Percentiles rank a stretch among this genome's conserved stretches.
These are phyloP conservation scores for Syncephalastrum racemosum DNA, from an alignment of 371 early-diverging fungal species.

Conservation along the genomic window DNA sequence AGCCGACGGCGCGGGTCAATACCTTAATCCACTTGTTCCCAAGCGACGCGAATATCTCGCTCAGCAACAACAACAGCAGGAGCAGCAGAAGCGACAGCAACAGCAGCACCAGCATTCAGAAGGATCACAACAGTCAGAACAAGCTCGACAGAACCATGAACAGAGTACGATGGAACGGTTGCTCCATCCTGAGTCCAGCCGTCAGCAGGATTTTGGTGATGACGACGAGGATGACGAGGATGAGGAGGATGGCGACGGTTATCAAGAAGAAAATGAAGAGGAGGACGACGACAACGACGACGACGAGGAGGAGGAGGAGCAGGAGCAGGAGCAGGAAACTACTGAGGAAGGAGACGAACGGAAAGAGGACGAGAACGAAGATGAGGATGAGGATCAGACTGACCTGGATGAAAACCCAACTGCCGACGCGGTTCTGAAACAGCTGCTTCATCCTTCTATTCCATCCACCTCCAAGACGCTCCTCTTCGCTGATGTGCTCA, in stretches of 20 bases:
- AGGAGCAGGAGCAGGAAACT: too few species aligned
- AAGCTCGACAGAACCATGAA: not conserved
- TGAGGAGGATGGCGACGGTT: conserved; percentile 5
- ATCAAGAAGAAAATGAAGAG: not conserved
- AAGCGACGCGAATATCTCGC: conserved; percentile 27
- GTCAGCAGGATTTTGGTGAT: conserved; percentile 9
- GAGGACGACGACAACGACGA: too few species aligned
- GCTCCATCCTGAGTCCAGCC: conserved; percentile 3
- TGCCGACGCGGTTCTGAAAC: too few species aligned
- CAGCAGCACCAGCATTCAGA: not conserved
- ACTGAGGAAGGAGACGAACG: too few species aligned
- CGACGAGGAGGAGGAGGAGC: too few species aligned
- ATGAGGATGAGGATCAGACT: too few species aligned
- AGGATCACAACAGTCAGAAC: not conserved
- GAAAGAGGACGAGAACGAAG: too few species aligned
- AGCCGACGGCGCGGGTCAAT: conserved; percentile 4
- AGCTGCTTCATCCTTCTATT: too few species aligned
- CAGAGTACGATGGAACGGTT: not conserved
- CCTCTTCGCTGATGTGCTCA: too few species aligned
- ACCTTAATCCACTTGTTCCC: conserved; percentile 31
- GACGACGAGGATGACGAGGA: conserved; percentile 14
- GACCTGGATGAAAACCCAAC: too few species aligned
- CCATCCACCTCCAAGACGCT: too few species aligned
- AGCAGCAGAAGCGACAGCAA: conserved; percentile 5
- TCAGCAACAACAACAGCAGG: not conserved